phyloP scores from a whole-genome alignment of 2,329 filamentous ascomycete genomes.

The Didymella lethalis region DNA sequence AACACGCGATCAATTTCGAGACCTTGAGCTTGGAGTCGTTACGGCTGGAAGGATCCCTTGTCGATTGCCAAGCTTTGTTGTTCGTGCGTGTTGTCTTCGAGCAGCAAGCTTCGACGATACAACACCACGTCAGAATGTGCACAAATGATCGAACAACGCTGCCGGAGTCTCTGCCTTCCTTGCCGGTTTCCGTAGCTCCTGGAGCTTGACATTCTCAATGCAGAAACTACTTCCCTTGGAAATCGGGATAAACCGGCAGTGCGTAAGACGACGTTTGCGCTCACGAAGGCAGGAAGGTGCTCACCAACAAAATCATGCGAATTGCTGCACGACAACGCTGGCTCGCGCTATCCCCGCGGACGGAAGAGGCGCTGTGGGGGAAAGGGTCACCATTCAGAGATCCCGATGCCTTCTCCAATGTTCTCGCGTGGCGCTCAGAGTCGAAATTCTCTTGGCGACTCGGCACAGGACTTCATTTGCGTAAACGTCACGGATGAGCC shows the following conservation, averaged over 20 bases:
- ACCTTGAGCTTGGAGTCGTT: background rate
- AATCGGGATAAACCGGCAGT: conserved; percentile 12
- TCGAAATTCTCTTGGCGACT: conserved; percentile 26
- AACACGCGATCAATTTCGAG: conserved; percentile 25
- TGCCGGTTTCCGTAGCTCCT: conserved; percentile 3
- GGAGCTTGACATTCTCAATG: conserved; percentile 6
- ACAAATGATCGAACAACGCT: background rate
- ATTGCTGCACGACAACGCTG: conserved; percentile 4
- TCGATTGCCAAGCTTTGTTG: conserved; percentile 7
- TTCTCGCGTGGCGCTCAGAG: conserved; percentile 24
- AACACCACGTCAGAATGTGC: conserved; percentile 2
- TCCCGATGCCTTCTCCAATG: background rate
- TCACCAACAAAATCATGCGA: conserved; percentile 9
- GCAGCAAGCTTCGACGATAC: background rate
- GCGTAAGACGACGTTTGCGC: background rate
- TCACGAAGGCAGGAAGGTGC: conserved; percentile 12
- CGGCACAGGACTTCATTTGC: conserved; percentile 25
- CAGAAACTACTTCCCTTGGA: conserved; percentile 8
- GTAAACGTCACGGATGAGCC: conserved; percentile 28
- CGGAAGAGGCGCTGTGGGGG: conserved; percentile 12
- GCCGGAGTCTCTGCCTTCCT: background rate
- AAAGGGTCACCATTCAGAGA: conserved; percentile 9
- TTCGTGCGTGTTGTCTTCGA: background rate
- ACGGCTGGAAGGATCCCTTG: background rate
- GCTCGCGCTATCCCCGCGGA: conserved; percentile 16